Evolutionary conservation across 2,329 filamentous ascomycete species (phyloP), one percentile per base, ranked within the genome.

Genomic region (Acrocalymma vagum): DNA sequence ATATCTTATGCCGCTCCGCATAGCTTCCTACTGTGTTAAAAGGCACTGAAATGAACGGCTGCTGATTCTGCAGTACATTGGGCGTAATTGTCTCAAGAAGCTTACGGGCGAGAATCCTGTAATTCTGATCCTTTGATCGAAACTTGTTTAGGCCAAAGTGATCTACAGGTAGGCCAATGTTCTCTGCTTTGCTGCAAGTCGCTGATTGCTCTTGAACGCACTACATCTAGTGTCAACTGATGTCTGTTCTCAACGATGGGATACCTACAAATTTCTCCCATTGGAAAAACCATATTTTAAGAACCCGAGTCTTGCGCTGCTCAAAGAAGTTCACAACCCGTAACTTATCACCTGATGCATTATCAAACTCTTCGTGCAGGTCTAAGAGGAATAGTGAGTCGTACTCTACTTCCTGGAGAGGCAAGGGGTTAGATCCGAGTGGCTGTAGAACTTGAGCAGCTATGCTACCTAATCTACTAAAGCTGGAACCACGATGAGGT

Each of bases 61-160:
- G n/a, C n/a, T n/a, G n/a, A n/a, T n/a, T n/a, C n/a, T n/a, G n/a
- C n/a, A n/a, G n/a, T n/a, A n/a, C n/a, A n/a, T n/a, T n/a, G n/a
- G n/a, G n/a, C n/a, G n/a, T n/a, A n/a, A n/a, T n/a, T n/a, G n/a
- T n/a, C n/a, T n/a, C n/a, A n/a, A n/a, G n/a, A n/a, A n/a, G n/a
- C n/a, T n/a, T n/a, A n/a, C n/a, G n/a, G n/a, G n/a, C n/a, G n/a
- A n/a, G n/a, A n/a, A n/a, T n/a, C n/a, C n/a, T n/a, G n/a, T n/a
- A n/a, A n/a, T n/a, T n/a, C n/a, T n/a, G n/a, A n/a, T 37, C 14
- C 33, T 42, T 38, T 18, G 21, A 30, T 15, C 6, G 9, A 17
- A 42, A 42, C 27, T 42, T 42, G 28, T 38, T 44, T 9, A 44
- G 35, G 33, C 40, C 35, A 20, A 16, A 44, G 20, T 44, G 35